Evolutionary conservation across 2,329 filamentous ascomycete species (phyloP).

Genomic region (Trichothecium sympodiale): DNA sequence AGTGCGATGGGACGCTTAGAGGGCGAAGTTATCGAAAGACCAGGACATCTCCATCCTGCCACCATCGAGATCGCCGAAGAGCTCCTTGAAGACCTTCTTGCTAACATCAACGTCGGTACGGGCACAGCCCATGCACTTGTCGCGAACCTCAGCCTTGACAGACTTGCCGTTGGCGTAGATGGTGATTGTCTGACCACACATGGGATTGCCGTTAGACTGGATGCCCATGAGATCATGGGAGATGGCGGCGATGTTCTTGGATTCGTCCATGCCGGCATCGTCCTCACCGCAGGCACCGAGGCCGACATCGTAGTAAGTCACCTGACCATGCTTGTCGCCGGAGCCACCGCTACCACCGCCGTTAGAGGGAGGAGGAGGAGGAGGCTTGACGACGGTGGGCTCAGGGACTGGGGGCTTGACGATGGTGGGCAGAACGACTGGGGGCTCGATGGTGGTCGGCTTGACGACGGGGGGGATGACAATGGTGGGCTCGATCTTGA

Average conservation of each 20-base stretch:
- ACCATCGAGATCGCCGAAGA: slow-evolving; percentile 33
- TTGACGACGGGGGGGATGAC: too few relatives aligned
- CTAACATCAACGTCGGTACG: slow-evolving; percentile 48
- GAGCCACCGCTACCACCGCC: slow-evolving; percentile 9
- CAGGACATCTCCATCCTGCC: slow-evolving; percentile 33
- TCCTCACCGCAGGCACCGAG: slow-evolving; percentile 57
- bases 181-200: slow-evolving; percentile 59
- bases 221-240: slow-evolving; percentile 51
- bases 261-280: slow-evolving; percentile 42
- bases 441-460: slow-evolving; percentile 1
- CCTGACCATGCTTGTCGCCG: slow-evolving; percentile 41
- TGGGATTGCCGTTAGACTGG: slow-evolving; percentile 54
- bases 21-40: slow-evolving; percentile 26
- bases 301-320: slow-evolving; percentile 65
- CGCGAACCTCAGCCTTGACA: slow-evolving; percentile 47
- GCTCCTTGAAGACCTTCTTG: slow-evolving; percentile 39
- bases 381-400: slow-evolving; percentile 3
- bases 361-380: slow-evolving; percentile 1
- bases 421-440: slow-evolving; percentile 9
- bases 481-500: slow-evolving; percentile 5
- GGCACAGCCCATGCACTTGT: slow-evolving; percentile 66
- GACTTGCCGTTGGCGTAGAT: slow-evolving; percentile 52
- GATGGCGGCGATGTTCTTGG: slow-evolving; percentile 58
- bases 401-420: slow-evolving; percentile 2
- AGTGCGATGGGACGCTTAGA: neutral